phyloP scores from a whole-genome alignment of 2,329 filamentous ascomycete species.

The Pleoardoris graminearum region DNA sequence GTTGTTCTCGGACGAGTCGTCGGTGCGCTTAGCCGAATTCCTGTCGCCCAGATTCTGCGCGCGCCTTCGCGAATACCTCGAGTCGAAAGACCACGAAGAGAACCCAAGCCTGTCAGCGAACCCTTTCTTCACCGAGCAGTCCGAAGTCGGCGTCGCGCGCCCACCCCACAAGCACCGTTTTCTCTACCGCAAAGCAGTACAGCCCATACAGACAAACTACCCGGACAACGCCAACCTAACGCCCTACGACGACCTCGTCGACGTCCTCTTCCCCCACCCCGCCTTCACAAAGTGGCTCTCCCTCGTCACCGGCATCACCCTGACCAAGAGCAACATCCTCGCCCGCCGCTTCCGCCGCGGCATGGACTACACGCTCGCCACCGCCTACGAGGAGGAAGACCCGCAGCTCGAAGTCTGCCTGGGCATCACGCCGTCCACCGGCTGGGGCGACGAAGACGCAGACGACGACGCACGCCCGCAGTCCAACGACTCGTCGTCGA shows the following conservation, averaged over 20 bases:
- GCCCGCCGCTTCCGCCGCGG: slow-evolving; percentile 85
- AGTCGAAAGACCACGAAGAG: slow-evolving; percentile 52
- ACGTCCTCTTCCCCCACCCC: slow-evolving; percentile 79
- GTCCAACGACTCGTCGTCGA: slow-evolving; percentile 40
- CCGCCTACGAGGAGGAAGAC: slow-evolving; percentile 71
- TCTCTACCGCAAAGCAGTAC: slow-evolving; percentile 70
- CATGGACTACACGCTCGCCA: slow-evolving; percentile 90
- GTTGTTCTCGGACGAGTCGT: slow-evolving; percentile 80
- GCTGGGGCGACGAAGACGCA: slow-evolving; percentile 74
- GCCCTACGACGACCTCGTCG: slow-evolving; percentile 73
- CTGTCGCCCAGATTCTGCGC: slow-evolving; percentile 76
- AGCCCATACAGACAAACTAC: slow-evolving; percentile 40
- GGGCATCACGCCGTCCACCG: slow-evolving; percentile 78
- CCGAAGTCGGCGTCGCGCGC: slow-evolving; percentile 65
- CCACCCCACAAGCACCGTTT: slow-evolving; percentile 97
- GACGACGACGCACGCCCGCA: slow-evolving; percentile 53
- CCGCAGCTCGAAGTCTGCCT: slow-evolving; percentile 85
- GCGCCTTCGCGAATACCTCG: slow-evolving; percentile 71
- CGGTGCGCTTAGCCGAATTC: slow-evolving; percentile 78
- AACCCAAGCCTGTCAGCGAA: slow-evolving; percentile 50
- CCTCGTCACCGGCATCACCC: slow-evolving; percentile 73
- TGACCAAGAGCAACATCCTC: slow-evolving; percentile 76
- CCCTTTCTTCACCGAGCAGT: slow-evolving; percentile 30
- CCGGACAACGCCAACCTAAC: slow-evolving; percentile 39
- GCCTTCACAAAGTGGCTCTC: slow-evolving; percentile 91